A percentile compares a stretch with the other conserved stretches of the same genome.
These are phyloP conservation scores for Eutrema japonicum DNA, from an alignment of 345 rosid genomes.

Conservation along the genomic window DNA sequence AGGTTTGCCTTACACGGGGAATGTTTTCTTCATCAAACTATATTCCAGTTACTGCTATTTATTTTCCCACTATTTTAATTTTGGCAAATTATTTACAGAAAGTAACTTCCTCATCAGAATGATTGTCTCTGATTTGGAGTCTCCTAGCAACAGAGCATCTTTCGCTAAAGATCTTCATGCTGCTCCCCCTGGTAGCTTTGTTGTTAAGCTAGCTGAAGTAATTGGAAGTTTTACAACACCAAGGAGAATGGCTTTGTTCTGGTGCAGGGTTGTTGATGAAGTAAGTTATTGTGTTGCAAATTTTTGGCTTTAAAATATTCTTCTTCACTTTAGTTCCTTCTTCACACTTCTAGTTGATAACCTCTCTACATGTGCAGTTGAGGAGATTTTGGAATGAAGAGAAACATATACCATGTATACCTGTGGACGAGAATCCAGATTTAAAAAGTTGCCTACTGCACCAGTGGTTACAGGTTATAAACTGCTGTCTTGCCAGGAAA, in stretches of 20 bases:
- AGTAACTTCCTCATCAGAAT: constrained; percentile 78
- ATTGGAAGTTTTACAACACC: constrained; percentile 84
- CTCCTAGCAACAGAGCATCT: constrained; percentile 45
- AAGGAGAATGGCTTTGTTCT: constrained; percentile 77
- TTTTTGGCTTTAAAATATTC: constrained; percentile 5
- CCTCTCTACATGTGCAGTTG: constrained; percentile 58
- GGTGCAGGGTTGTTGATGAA: constrained; percentile 81
- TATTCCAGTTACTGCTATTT: constrained; percentile 50
- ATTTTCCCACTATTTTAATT: constrained; percentile 67
- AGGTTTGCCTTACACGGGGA: constrained; percentile 32
- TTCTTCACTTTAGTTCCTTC: constrained; percentile 4
- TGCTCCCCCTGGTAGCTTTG: constrained; percentile 76
- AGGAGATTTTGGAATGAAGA: constrained; percentile 80
- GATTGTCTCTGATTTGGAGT: constrained; percentile 54
- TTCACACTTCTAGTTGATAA: constrained; percentile 11
- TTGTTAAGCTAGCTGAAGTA: constrained; percentile 89
- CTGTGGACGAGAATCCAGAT: constrained; percentile 75
- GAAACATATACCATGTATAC: constrained; percentile 78
- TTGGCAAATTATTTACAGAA: constrained; percentile 79
- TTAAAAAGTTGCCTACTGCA: constrained; percentile 79
- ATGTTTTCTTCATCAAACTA: constrained; percentile 24
- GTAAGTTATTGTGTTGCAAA: constrained; percentile 54
- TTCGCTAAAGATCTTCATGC: constrained; percentile 83
- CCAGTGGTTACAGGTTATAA: constrained; percentile 90
- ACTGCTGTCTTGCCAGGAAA: constrained; percentile 90